Conservation (phyloP, 1,284 basidiomycete genomes). For the Cutaneotrichosporon sp. region DNA sequence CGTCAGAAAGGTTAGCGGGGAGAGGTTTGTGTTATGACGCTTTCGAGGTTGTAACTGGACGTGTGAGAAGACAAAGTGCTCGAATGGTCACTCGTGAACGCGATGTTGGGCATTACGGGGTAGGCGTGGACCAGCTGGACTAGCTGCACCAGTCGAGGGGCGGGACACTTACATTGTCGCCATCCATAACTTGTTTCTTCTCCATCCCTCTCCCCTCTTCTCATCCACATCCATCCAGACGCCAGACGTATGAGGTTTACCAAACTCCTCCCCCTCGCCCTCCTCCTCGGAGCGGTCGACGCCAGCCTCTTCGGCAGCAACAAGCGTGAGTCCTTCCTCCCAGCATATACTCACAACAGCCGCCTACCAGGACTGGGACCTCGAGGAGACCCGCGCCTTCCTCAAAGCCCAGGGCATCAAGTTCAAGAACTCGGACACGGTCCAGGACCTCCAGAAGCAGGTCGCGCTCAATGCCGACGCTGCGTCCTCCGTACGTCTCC, state of each 20-base stretch:
- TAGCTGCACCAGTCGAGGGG: background rate
- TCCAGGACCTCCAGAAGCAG: constrained; percentile 49
- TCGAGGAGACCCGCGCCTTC: constrained; percentile 62
- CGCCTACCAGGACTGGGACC: constrained; percentile 61
- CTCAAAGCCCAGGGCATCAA: constrained; percentile 65
- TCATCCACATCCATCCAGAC: background rate
- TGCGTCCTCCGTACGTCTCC: constrained; percentile 44
- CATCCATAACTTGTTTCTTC: background rate
- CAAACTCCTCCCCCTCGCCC: constrained; percentile 23
- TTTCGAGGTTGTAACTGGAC: too few species aligned
- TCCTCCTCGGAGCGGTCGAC: constrained; percentile 31
- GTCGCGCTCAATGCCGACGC: constrained; percentile 55
- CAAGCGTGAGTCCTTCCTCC: constrained; percentile 31
- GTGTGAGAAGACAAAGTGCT: too few species aligned
- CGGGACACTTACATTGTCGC: background rate
- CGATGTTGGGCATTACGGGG: too few species aligned
- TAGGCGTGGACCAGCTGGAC: too few species aligned
- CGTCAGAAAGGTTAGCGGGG: too few species aligned
- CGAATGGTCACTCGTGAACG: too few species aligned
- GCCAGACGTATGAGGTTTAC: constrained; percentile 1
- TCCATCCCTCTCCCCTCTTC: background rate
- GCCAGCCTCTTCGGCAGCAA: constrained; percentile 44
- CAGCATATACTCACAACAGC: constrained; percentile 29
- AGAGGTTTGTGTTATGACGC: too few species aligned
- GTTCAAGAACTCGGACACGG: constrained; percentile 53